phyloP scores from a whole-genome alignment of 2,329 filamentous ascomycete genomes.

The Boeremia lycopersici region DNA sequence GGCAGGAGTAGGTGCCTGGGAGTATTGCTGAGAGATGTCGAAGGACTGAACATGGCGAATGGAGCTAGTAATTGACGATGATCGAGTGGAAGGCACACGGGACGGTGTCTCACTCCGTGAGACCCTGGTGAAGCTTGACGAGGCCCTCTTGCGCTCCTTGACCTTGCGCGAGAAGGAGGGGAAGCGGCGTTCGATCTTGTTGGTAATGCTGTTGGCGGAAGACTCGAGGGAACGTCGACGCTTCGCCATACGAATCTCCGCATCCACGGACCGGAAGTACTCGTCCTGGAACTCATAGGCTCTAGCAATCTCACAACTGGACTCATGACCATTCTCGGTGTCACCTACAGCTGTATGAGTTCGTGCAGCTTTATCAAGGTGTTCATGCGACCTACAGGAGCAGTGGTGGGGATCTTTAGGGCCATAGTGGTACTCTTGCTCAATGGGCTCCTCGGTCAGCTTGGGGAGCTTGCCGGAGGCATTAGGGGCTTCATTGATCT shows the following conservation, averaged over 20 bases:
- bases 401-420: conserved; percentile 60
- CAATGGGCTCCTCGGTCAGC: conserved; percentile 81
- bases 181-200: conserved; percentile 68
- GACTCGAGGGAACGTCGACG: conserved; percentile 66
- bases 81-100: conserved; percentile 70
- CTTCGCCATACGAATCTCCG: conserved; percentile 62
- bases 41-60: conserved; percentile 52
- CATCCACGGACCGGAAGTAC: conserved; percentile 64
- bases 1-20: conserved; percentile 30
- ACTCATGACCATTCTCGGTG: conserved; percentile 63
- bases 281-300: conserved; percentile 69
- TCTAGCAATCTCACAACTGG: conserved; percentile 50
- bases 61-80: conserved; percentile 75
- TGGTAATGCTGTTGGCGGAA: conserved; percentile 66
- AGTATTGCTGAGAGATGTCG: conserved; percentile 44
- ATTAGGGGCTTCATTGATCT: conserved; percentile 62
- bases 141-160: conserved; percentile 54
- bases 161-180: conserved; percentile 62
- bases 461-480: conserved; percentile 74
- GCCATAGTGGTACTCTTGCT: conserved; percentile 67
- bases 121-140: conserved; percentile 37
- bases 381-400: conserved; percentile 67
- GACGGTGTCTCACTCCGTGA: conserved; percentile 56
- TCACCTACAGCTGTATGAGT: conserved; percentile 58
- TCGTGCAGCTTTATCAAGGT: conserved; percentile 16